Evolutionary conservation across 75 land plant species (phyloP).

Genomic region (Ceratopteris richardii): DNA sequence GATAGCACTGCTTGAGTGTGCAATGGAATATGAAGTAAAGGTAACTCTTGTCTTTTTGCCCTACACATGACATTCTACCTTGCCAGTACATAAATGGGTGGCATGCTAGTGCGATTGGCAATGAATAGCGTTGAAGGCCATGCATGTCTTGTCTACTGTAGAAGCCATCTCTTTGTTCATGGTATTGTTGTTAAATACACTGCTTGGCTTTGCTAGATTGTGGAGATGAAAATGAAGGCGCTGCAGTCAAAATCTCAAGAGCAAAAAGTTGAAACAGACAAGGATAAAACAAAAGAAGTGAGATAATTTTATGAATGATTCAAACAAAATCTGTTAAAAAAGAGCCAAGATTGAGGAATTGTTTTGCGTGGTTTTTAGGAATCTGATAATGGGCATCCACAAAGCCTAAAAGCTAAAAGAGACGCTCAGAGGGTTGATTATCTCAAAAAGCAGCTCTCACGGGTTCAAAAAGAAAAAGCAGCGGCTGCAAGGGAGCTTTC

Average conservation of each 20-base stretch:
- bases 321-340: no score
- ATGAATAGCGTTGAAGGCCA: no score
- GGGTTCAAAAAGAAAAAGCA: constrained; percentile 24
- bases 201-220: no score
- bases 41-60: constrained; percentile 1
- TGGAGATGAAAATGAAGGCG: constrained; percentile 17
- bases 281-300: background rate
- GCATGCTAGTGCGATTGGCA: no score
- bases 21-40: constrained; percentile 29
- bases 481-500: constrained; percentile 14
- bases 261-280: background rate
- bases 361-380: background rate
- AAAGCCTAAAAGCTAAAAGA: background rate
- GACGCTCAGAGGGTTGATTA: constrained; percentile 13
- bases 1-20: constrained; percentile 21
- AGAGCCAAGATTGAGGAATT: no score
- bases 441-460: constrained; percentile 19
- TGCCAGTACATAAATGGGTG: background rate
- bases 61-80: background rate
- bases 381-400: background rate
- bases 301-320: background rate
- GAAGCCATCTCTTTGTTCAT: no score
- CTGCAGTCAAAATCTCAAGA: constrained; percentile 10
- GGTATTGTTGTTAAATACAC: no score
- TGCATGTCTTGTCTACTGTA: no score